Evolutionary conservation across 306 rosid genomes (phyloP).

Genomic region (Clitoria ternatea): DNA sequence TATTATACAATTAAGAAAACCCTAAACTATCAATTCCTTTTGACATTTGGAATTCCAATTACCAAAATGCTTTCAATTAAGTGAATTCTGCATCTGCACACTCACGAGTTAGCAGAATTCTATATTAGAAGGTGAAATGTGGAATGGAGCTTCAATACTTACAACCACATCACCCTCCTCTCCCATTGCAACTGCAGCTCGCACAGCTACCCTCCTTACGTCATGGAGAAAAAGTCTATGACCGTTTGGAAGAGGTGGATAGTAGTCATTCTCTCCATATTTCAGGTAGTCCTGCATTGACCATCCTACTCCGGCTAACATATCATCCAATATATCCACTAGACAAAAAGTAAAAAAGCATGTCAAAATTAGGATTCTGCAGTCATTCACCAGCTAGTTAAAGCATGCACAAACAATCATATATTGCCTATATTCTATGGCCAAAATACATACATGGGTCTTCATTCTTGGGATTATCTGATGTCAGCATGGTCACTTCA

Average conservation of each 20-base stretch:
- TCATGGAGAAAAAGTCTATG: conserved; percentile 92
- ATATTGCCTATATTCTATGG: conserved; percentile 5
- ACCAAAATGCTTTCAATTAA: conserved; percentile 22
- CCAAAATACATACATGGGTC: conserved; percentile 76
- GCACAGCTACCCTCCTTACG: conserved; percentile 82
- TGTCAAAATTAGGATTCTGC: conserved; percentile 24
- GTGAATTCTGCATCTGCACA: background rate
- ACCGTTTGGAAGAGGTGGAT: conserved; percentile 93
- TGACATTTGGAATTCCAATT: conserved; percentile 1
- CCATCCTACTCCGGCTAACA: conserved; percentile 97
- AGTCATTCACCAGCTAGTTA: background rate
- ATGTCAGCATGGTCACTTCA: conserved; percentile 83
- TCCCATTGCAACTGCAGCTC: conserved; percentile 97
- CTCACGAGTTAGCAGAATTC: background rate
- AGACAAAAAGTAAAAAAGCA: conserved; percentile 27
- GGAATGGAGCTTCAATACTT: conserved; percentile 53
- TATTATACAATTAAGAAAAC: background rate
- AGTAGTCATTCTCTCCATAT: conserved; percentile 88
- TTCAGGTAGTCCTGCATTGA: conserved; percentile 95
- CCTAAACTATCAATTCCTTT: background rate
- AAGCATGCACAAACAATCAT: background rate
- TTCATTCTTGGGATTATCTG: conserved; percentile 81
- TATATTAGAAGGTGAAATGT: background rate
- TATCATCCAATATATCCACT: conserved; percentile 96
- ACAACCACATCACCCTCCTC: conserved; percentile 98